A percentile compares a stretch with the other conserved stretches of the same genome.
Conservation (phyloP, 2,329 filamentous ascomycete species). For the Allantophomopsis lycopodina region DNA sequence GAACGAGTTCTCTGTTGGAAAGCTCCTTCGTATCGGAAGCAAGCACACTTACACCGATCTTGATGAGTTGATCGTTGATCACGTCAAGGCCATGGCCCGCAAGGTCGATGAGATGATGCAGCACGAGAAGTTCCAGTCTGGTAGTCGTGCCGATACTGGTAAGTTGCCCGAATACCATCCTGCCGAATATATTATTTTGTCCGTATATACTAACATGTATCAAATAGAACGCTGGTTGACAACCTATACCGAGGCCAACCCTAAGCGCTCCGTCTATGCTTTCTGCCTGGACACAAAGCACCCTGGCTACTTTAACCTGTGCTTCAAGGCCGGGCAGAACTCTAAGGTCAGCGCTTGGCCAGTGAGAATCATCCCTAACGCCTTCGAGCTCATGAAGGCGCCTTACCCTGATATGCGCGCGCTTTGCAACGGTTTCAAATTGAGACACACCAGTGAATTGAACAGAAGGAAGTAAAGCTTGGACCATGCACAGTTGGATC, state of each 20-base stretch:
- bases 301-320: constrained; percentile 88
- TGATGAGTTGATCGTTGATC: constrained; percentile 92
- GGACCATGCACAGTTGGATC: too few species aligned
- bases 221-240: constrained; percentile 79
- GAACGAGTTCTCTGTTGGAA: constrained; percentile 88
- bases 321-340: constrained; percentile 80
- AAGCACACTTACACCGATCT: constrained; percentile 92
- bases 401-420: constrained; percentile 91
- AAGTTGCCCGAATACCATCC: constrained; percentile 25
- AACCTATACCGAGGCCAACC: constrained; percentile 93
- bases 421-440: constrained; percentile 93
- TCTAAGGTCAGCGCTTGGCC: constrained; percentile 66
- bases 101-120: constrained; percentile 95
- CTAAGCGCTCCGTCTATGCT: constrained; percentile 81
- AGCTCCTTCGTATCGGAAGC: constrained; percentile 69
- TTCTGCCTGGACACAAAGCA: constrained; percentile 91
- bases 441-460: constrained; percentile 14
- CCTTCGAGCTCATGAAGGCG: constrained; percentile 79
- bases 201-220: too few species aligned
- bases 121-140: constrained; percentile 84
- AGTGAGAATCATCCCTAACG: constrained; percentile 84
- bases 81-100: constrained; percentile 93
- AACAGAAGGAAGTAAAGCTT: constrained; percentile 6
- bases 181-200: constrained; percentile 3
- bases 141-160: constrained; percentile 74